Evolutionary conservation across 768 basidiomycete species (phyloP).

Genomic region (Trametes meyenii): DNA sequence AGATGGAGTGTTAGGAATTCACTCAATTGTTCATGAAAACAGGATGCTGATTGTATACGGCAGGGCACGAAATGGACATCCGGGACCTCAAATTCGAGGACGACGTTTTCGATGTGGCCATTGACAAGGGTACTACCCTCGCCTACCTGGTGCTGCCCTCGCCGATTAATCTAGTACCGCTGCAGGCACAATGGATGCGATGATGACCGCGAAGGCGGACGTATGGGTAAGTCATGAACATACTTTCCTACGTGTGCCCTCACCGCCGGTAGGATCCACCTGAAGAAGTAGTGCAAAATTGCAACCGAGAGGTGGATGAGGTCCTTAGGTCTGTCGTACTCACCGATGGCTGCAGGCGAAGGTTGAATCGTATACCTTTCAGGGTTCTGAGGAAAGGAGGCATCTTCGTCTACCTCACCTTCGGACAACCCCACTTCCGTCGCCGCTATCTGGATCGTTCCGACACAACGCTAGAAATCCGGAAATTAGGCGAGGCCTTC

Average conservation of each 20-base stretch:
- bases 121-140: constrained; percentile 68
- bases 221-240: constrained; percentile 62
- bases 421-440: constrained; percentile 90
- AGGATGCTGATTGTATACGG: not conserved
- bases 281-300: constrained; percentile 66
- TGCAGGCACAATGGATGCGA: constrained; percentile 82
- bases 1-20: constrained; percentile 65
- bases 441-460: constrained; percentile 61
- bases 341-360: not conserved
- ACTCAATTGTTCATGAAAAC: not conserved
- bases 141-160: not conserved
- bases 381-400: constrained; percentile 70
- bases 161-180: not conserved
- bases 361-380: not conserved
- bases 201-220: constrained; percentile 83
- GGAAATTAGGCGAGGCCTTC: constrained; percentile 75
- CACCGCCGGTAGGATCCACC: constrained; percentile 65
- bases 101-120: constrained; percentile 72
- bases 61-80: constrained; percentile 88
- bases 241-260: not conserved
- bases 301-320: constrained; percentile 77
- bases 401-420: constrained; percentile 78
- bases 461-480: constrained; percentile 64
- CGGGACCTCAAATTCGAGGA: constrained; percentile 63
- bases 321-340: constrained; percentile 56